Evolutionary conservation across 352 stramenopile genomes (phyloP), one percentile per base, ranked within the genome.

Genomic region (Globisporangium echinulatum): DNA sequence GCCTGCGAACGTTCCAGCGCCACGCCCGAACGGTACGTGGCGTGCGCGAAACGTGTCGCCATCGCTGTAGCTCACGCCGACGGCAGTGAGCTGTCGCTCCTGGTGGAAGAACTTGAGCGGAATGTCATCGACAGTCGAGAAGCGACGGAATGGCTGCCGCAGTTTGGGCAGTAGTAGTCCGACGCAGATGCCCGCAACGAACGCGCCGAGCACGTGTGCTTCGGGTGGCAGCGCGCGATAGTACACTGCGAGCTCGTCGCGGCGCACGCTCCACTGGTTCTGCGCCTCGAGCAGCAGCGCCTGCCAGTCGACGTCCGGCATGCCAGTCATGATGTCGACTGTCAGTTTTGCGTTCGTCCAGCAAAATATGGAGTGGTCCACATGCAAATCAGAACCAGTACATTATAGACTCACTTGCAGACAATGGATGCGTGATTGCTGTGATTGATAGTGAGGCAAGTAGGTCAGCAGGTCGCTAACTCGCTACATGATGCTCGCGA

Each of bases 11-110:
- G 54, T 53, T 7, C 76, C 75, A 9, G 59, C 62, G 6, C 75
- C 62, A 42, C 80, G 64, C 48, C 72, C 65, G 19, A 88, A 64
- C 44, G 84, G 79, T 55, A 85, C 49, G 67, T 93, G 77, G 10
- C 83, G 79, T 56, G 72, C 79, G 59, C 87, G 81, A 62, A 96
- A 88, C 58, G 84, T 96, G 68, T 94, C 87, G 7, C 87, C 87
- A 56, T 96, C 87, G 25, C 79, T 90, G 57, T 84, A 70, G 52
- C 62, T 83, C 38, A 91, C 74, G 44, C 72, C 71, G 5, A 71
- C 57, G 10, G 76, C 87, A 4, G 67, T 63, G 50, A 96, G 64
- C 38, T 74, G 67, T 25, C 66, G 69, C 56, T 92, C 71, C 7
- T 88, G 44, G 48, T 88, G 61, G 71, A 96, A 94, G 48, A 83